Conservation (phyloP, 176 grass and related monocot genomes). For the Tillandsia leiboldiana region DNA sequence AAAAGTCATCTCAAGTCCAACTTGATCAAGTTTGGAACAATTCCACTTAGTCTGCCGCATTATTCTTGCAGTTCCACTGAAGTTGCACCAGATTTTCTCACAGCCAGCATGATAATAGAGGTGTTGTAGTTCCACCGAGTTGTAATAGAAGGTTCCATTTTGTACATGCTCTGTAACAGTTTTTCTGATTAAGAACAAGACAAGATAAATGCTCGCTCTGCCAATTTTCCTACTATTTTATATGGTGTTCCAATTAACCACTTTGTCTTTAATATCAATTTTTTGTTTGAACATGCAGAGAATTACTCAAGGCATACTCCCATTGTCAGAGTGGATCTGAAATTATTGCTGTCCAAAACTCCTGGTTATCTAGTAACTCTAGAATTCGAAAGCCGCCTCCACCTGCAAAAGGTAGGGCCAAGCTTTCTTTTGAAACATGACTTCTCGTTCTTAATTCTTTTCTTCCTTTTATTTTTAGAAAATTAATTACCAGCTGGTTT, state of each 20-base stretch:
- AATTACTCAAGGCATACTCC: constrained; percentile 78
- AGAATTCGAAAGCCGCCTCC: constrained; percentile 33
- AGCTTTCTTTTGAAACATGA: neutral
- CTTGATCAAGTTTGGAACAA: too few species aligned
- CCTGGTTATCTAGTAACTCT: constrained; percentile 65
- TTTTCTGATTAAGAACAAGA: neutral
- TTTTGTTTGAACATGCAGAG: constrained; percentile 34
- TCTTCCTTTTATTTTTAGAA: neutral
- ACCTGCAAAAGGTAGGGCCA: constrained; percentile 39
- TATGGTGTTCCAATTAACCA: neutral
- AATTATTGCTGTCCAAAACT: constrained; percentile 80
- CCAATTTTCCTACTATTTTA: neutral
- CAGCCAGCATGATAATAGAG: too few species aligned
- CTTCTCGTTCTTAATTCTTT: neutral
- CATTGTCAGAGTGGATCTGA: constrained; percentile 72
- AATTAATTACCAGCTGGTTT: too few species aligned
- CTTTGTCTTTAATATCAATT: constrained; percentile 5
- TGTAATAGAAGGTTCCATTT: neutral
- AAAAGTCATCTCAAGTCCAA: too few species aligned
- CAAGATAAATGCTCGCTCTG: neutral
- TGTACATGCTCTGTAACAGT: neutral
- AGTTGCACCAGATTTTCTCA: too few species aligned
- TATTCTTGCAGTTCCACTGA: too few species aligned
- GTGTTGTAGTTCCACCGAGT: neutral
- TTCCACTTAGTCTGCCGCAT: too few species aligned